phyloP scores from a whole-genome alignment of 2,329 filamentous ascomycete genomes.

The Cordyceps pruinosa region DNA sequence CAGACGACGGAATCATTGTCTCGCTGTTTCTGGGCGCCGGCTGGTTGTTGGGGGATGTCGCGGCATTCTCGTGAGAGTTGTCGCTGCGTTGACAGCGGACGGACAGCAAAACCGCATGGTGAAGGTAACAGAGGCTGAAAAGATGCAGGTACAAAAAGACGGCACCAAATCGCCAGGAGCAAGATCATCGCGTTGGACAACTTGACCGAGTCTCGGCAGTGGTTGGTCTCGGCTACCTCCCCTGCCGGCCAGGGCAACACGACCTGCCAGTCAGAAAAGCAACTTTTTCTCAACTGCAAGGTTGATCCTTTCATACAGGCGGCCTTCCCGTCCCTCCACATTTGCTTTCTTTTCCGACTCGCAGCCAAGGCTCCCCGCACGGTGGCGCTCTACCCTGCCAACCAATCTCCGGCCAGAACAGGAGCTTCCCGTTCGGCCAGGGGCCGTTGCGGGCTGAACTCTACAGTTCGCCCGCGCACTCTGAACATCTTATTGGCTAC shows the following conservation, averaged over 20 bases:
- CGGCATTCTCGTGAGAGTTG: not conserved
- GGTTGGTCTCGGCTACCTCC: not conserved
- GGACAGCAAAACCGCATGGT: too few relatives aligned
- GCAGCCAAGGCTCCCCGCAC: not conserved
- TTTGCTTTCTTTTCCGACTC: not conserved
- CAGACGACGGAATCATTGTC: conserved; percentile 6
- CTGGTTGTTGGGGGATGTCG: not conserved
- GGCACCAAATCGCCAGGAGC: too few relatives aligned
- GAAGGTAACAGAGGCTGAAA: too few relatives aligned
- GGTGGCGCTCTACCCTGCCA: not conserved
- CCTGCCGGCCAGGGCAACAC: not conserved
- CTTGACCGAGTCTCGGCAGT: not conserved
- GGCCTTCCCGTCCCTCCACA: not conserved
- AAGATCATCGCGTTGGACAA: not conserved
- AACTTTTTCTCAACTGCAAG: not conserved
- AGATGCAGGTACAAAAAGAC: too few relatives aligned
- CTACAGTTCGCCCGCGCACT: not conserved
- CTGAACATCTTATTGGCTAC: not conserved
- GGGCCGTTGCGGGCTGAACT: conserved; percentile 5
- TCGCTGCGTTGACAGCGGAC: too few relatives aligned
- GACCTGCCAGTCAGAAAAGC: too few relatives aligned
- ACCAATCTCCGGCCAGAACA: conserved; percentile 7
- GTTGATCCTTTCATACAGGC: not conserved
- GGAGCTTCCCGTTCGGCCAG: not conserved
- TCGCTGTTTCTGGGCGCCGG: not conserved